Base-by-base conservation (phyloP, 108 stramenopile species). In the Cyclotella choctawhatcheeana region DNA sequence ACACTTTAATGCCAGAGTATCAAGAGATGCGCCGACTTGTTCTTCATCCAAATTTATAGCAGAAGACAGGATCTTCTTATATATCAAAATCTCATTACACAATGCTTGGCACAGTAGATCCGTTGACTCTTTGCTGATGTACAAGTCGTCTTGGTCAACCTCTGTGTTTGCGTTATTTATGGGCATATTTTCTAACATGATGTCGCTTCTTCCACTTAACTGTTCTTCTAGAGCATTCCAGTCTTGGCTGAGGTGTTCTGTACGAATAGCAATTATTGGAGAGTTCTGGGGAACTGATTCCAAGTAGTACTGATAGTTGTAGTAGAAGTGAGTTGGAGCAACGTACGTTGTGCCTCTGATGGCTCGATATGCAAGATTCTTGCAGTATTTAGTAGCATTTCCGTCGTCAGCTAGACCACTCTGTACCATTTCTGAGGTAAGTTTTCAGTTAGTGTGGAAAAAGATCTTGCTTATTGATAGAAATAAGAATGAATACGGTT, bases 71-170 rank as follows among this genome's bases (percentile, higher is more conserved):
- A 83, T 63, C 35, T 48, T 21, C 53, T 83, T 83, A 44, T 83
- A 83, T 0, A 75, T 22, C 48, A 79, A 78, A 50, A 83, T 83
- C 43, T 83, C 82, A 27, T 83, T 74, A 44, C 82, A 83, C 5
- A 83, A 37, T 27, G 72, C 73, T 35, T 51, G 48, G 40, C 82
- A 83, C 6, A 83, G 43, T 14, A 53, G 40, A 29, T 44, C 47
- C 40, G 63, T 74, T 17, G 71, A 71, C 10, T 65, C 68, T 22
- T 74, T 72, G 10, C 65, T 63, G 2, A 70, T 60, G 45, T 62
- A 79, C 24, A 69, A 18, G 22, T 79, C 77, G 16, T 34, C 69
- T 58, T 52, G 31, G 21, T 67, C 63, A 27, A 61, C 61, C 16
- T 43, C 10, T 1, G 27, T 31, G 25, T 67, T 44, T 25, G 43